Base-by-base conservation (phyloP, 306 rosid genomes). In the Urtica urens region DNA sequence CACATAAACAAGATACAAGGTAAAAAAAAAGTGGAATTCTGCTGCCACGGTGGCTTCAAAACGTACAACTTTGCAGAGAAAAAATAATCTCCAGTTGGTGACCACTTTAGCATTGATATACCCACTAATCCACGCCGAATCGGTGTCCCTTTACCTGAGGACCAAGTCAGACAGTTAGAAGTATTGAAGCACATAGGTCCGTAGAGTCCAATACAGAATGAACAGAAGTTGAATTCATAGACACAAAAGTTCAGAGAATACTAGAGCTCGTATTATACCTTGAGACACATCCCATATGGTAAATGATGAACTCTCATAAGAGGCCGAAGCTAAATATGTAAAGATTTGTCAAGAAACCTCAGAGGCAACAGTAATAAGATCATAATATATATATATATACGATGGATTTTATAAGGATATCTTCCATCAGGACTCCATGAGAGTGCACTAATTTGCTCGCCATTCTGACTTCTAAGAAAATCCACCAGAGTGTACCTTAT, bases 381-480 rank as follows among this genome's bases (percentile, higher is more conserved):
- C 11, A 15, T 16, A 14, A 6, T n/a, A 23, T 1, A 53, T 9
- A 38, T 39, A 14, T 38, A 17, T 21, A 3, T 23, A 40, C 1
- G 14, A 44, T 1, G 29, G 19, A 55, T 22, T 43, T 56, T 38
- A 29, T 57, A 5, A 40, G 97, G 95, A 88, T 88, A 88, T 88
- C 95, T 88, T 78, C 97, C 97, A 65, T 88, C 75, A 7, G 97
- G 95, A 71, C 95, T 84, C 97, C 97, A 88, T 23, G 93, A 70
- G 40, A 88, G 75, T 49, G 95, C 83, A 37, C 82, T 81, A 51
- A 88, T 75, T 62, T 78, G 90, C 69, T 81, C 97, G 54, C 69
- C 67, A n/a, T 62, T 65, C 19, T 61, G 73, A 69, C 78, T 76
- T 15, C 49, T 71, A 72, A 88, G 93, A 72, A 78, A 88, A 70